Conservation (phyloP, 176 grass and related monocot species). For the Bothriochloa decipiens region DNA sequence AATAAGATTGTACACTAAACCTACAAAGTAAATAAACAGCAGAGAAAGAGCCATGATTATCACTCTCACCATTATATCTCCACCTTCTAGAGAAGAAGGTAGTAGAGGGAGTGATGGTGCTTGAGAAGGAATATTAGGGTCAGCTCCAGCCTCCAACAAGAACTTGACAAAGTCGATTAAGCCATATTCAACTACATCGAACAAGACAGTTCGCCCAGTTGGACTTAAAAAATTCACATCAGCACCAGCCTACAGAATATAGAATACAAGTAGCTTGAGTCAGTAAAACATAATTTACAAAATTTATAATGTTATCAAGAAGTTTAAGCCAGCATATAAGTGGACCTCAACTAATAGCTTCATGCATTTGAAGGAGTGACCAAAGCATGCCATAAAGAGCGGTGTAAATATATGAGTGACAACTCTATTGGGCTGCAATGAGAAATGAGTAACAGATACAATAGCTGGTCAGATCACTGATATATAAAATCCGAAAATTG, state of each 20-base stretch:
- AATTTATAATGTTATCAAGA: neutral
- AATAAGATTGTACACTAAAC: neutral
- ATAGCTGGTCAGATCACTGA: neutral
- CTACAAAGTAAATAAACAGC: neutral
- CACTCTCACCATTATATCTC: neutral
- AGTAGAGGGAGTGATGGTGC: too few relatives aligned
- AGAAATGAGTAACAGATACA: neutral
- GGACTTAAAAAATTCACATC: conserved; percentile 40
- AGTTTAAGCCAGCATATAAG: neutral
- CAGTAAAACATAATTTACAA: neutral
- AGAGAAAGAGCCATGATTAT: conserved; percentile 6
- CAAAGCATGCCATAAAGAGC: conserved; percentile 22
- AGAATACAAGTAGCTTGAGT: conserved; percentile 12
- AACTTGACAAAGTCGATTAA: conserved; percentile 33
- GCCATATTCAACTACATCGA: conserved; percentile 20
- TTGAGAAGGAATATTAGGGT: conserved; percentile 1
- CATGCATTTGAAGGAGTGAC: conserved; percentile 35
- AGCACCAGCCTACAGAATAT: conserved; percentile 49
- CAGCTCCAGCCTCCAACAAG: conserved; percentile 42
- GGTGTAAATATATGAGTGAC: conserved; percentile 28
- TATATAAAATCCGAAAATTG: neutral
- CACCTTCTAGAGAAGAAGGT: too few relatives aligned
- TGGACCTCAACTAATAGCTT: conserved; percentile 48
- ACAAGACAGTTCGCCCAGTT: conserved; percentile 20
- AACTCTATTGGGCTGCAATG: conserved; percentile 43